Base-by-base conservation (phyloP, 2,329 filamentous ascomycete species). In the Leptographium flavum region DNA sequence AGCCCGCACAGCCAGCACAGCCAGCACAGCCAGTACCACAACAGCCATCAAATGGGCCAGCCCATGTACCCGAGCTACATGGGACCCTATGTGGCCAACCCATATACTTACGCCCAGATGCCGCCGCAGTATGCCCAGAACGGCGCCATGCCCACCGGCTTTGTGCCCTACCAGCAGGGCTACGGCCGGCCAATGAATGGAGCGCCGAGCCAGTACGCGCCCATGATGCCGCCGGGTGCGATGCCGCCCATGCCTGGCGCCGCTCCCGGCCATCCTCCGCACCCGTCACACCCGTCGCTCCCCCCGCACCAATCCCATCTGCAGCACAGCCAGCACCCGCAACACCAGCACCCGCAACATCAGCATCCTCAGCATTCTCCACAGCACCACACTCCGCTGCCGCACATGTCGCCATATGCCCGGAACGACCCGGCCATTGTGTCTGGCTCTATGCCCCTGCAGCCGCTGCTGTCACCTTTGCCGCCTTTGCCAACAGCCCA, bases 101-200 rank as follows among this genome's bases (percentile, higher is more conserved):
- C 61, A 52, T 75, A 73, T 21, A 51, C 33, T 56, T 72, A 70
- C 50, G 66, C 70, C 28, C 73, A 70, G 53, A 70, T 79, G 61
- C 68, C 74, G 47, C 71, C 73, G 50, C 75, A 65, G 41, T 76
- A 82, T n/a, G 27, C 35, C 55, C 78, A 76, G 55, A 69, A 64
- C 51, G 63, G 60, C 15, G 63, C 57, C 38, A 67, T 74, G 55
- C 58, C 63, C 7, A 51, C 51, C 19, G 63, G 62, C 25, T 74
- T 73, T 53, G 62, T 69, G 55, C 64, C 67, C 17, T 74, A 74
- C 47, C 60, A 64, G 47, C 60, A 64, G 45, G 59, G 58, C 11
- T 74, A 76, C 52, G 59, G 61, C 32, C 64, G 68, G 43, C 70
- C 70, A 46, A 67, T 70, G 42, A 61, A 66, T 45, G 66, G 58